Conservation (phyloP, 345 rosid species). For the Aquilaria yunnanensis region DNA sequence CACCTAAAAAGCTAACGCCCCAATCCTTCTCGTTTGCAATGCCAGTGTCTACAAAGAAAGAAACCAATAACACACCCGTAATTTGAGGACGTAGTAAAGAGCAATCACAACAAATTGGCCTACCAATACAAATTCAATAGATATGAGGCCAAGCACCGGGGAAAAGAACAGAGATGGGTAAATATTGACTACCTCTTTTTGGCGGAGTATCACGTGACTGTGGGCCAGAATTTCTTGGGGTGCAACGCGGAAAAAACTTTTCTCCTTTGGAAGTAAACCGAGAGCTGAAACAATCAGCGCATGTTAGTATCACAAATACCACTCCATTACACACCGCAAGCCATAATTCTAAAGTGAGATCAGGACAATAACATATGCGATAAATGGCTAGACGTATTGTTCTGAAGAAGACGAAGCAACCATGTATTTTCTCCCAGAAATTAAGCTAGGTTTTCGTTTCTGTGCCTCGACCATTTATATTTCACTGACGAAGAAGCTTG, state of each 20-base stretch:
- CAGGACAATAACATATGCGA: too few species aligned
- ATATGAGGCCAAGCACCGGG: background rate
- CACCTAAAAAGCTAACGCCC: conserved; percentile 85
- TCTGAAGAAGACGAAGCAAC: too few species aligned
- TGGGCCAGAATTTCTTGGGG: conserved; percentile 79
- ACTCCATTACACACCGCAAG: too few species aligned
- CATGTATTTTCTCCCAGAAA: too few species aligned
- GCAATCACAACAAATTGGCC: too few species aligned
- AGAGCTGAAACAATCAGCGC: conserved; percentile 37
- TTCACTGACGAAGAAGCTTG: too few species aligned
- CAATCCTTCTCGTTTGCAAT: conserved; percentile 98
- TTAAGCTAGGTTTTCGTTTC: too few species aligned
- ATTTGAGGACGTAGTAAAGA: too few species aligned
- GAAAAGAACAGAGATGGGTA: background rate
- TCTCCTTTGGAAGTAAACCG: conserved; percentile 64
- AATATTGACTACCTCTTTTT: conserved; percentile 58
- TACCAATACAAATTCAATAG: background rate
- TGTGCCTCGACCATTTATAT: too few species aligned
- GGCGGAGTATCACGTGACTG: conserved; percentile 93
- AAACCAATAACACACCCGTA: conserved; percentile 1
- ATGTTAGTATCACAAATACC: too few species aligned
- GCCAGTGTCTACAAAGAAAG: conserved; percentile 69
- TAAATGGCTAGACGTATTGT: too few species aligned
- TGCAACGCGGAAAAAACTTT: conserved; percentile 74
- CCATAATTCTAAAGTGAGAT: too few species aligned